Evolutionary conservation across 345 rosid species (phyloP).

Genomic region (Reutealis trisperma): DNA sequence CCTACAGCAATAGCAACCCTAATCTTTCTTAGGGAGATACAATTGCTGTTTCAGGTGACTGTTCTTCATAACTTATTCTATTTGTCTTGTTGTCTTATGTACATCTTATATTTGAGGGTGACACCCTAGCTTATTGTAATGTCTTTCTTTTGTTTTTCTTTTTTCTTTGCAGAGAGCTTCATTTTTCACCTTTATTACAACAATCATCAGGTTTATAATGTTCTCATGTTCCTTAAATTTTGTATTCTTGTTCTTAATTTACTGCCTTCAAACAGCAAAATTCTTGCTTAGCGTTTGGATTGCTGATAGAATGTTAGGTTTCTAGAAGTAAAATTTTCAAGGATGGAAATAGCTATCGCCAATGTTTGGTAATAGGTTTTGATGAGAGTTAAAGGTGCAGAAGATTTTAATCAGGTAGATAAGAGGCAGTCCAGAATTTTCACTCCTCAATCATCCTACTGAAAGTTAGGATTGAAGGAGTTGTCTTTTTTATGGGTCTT

Average conservation of each 20-base stretch:
- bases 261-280: not conserved
- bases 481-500: not conserved
- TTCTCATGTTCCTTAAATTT: constrained; percentile 1
- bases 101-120: not conserved
- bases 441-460: not conserved
- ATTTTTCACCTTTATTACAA: constrained; percentile 32
- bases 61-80: not conserved
- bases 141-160: constrained; percentile 3
- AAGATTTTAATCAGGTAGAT: not conserved
- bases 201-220: constrained; percentile 55
- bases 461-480: not conserved
- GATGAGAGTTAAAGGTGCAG: not conserved
- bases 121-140: not conserved
- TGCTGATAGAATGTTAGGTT: not conserved
- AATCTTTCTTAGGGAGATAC: constrained; percentile 65
- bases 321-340: not conserved
- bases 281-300: not conserved
- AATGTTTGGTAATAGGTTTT: not conserved
- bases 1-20: constrained; percentile 71
- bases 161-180: constrained; percentile 54
- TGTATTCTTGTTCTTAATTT: not conserved
- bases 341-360: not conserved
- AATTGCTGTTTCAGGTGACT: constrained; percentile 55
- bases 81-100: not conserved
- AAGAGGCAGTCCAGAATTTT: not conserved